Evolutionary conservation across 108 stramenopile species (phyloP).

Genomic region (Nitzschia putrida): DNA sequence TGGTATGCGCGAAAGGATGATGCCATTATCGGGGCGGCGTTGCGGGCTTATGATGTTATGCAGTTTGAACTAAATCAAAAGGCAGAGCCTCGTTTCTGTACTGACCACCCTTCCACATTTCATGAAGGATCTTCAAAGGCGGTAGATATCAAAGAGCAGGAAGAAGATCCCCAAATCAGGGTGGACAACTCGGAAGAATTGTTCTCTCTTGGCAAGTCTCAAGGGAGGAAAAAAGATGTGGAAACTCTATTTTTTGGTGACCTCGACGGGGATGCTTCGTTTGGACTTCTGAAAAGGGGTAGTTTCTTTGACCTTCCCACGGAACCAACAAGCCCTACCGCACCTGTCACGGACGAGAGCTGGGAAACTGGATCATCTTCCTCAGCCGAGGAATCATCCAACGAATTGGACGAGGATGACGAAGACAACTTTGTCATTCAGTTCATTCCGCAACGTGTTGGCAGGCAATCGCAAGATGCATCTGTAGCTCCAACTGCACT

Average conservation of each 20-base stretch:
- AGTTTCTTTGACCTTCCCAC: too few species aligned
- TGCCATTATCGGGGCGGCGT: slow-evolving; percentile 43
- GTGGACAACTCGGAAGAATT: neutral
- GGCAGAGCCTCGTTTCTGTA: slow-evolving; percentile 39
- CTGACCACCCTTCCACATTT: slow-evolving; percentile 32
- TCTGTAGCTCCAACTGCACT: slow-evolving; percentile 17
- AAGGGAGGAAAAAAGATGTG: neutral
- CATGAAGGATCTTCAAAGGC: neutral
- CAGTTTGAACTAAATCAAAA: slow-evolving; percentile 22
- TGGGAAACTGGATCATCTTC: neutral
- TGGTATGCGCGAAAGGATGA: slow-evolving; percentile 40
- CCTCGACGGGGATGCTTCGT: neutral
- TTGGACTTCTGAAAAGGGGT: too few species aligned
- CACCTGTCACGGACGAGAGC: neutral
- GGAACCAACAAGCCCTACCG: neutral
- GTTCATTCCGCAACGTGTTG: slow-evolving; percentile 26
- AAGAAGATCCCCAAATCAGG: neutral
- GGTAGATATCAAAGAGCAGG: neutral
- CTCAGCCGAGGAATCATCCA: neutral
- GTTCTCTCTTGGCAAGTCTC: neutral
- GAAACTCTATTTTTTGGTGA: neutral
- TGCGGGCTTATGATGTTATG: slow-evolving; percentile 40
- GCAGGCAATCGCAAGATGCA: neutral
- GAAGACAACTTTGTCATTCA: slow-evolving; percentile 36
- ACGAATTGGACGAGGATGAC: slow-evolving; percentile 29